These are phyloP conservation scores for Volvox reticuliferus DNA, from an alignment of 139 green algal species.

Conservation along the genomic window DNA sequence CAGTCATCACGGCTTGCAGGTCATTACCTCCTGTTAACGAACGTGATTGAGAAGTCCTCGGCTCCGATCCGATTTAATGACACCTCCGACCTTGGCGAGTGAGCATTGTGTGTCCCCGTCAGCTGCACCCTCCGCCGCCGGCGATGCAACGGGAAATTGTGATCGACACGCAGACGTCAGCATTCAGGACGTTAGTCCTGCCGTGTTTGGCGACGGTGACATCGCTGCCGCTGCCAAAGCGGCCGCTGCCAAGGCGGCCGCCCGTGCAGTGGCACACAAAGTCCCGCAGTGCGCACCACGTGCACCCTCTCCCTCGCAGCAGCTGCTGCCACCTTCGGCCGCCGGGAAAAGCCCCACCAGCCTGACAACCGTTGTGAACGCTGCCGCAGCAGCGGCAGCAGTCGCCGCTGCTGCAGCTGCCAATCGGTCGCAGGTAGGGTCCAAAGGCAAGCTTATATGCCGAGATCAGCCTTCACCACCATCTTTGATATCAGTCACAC, in stretches of 20 bases:
- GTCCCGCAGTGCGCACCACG: background rate
- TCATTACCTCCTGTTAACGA: too few relatives aligned
- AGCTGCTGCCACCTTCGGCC: background rate
- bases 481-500: too few relatives aligned
- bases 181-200: background rate
- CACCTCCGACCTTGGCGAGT: too few relatives aligned
- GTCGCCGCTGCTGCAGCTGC: too few relatives aligned
- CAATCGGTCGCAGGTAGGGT: background rate
- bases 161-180: too few relatives aligned
- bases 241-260: background rate
- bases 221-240: background rate
- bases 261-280: background rate
- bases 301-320: background rate
- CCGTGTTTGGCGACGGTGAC: background rate
- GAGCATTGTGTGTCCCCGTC: too few relatives aligned
- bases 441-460: background rate
- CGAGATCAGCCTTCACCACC: background rate
- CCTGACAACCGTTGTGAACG: background rate
- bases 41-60: too few relatives aligned
- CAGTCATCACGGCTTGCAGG: too few relatives aligned
- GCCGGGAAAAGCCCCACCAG: background rate
- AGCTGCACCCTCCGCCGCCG: too few relatives aligned
- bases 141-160: too few relatives aligned
- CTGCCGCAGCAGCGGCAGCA: too few relatives aligned
- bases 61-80: too few relatives aligned